Evolutionary conservation across 2,329 filamentous ascomycete genomes (phyloP).

Genomic region (Monosporascus sp.): DNA sequence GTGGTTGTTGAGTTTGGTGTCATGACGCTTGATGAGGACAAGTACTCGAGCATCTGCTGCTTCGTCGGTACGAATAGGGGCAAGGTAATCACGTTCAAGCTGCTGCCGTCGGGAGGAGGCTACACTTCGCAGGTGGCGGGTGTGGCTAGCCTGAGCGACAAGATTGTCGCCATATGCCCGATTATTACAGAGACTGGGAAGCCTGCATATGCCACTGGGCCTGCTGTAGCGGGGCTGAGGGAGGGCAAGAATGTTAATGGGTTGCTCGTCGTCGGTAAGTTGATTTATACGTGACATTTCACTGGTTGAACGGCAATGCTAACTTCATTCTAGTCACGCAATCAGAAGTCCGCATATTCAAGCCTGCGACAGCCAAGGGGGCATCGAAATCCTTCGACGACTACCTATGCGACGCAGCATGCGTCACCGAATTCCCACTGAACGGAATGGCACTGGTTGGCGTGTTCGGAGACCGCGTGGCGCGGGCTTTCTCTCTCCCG

Average conservation of each 20-base stretch:
- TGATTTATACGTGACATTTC: not conserved
- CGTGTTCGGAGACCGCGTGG: constrained; percentile 76
- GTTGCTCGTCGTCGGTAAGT: constrained; percentile 66
- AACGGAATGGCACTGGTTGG: constrained; percentile 75
- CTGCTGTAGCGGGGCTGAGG: constrained; percentile 69
- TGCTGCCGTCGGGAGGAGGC: constrained; percentile 68
- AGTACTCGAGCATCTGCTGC: constrained; percentile 89
- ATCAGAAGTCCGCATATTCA: constrained; percentile 82
- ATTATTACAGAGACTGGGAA: constrained; percentile 74
- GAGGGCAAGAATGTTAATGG: constrained; percentile 73
- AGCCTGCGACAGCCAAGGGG: constrained; percentile 78
- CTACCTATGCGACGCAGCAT: constrained; percentile 73
- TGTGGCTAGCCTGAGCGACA: constrained; percentile 58
- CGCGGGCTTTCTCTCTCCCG: constrained; percentile 81
- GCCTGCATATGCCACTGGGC: constrained; percentile 68
- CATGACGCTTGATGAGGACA: constrained; percentile 87
- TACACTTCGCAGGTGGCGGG: constrained; percentile 73
- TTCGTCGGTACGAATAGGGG: constrained; percentile 87
- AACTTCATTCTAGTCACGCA: constrained; percentile 44
- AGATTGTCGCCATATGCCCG: constrained; percentile 70
- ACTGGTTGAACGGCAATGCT: constrained; percentile 12
- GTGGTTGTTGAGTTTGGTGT: constrained; percentile 86
- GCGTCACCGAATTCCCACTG: constrained; percentile 67
- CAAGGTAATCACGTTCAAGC: constrained; percentile 82
- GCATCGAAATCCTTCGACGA: constrained; percentile 87